Base-by-base conservation (phyloP, 116 monocot species). In the Trichopus zeylanicus region DNA sequence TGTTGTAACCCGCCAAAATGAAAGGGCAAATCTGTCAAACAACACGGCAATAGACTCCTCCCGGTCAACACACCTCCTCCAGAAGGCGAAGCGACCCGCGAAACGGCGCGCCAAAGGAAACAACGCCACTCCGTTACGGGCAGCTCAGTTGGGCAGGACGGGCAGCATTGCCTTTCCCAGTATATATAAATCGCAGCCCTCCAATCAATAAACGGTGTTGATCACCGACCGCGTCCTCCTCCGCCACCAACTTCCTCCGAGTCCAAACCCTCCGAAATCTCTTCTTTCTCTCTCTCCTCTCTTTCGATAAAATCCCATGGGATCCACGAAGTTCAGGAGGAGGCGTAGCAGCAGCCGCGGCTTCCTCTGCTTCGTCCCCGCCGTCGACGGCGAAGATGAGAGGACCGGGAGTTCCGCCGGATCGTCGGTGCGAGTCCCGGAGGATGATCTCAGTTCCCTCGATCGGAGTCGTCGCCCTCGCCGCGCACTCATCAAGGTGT, bases 311-410 rank as follows among this genome's bases (percentile, higher is more conserved):
- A 23, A 49, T 8, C 0, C 1, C 8, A 6, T 21, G 49, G 22
- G 19, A 49, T 49, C 49, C 19, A 22, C 8, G 53, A 28, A 53
- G 53, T 9, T 42, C n/a, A 8, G 19, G n/a, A 30, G 59, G 37
- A 21, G 37, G 35, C 59, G 59, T 35, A 59, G 59, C 37, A 24
- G 59, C 29, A 26, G 27, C 53, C 4, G 27, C 26, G 29, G 7
- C 35, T 59, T 59, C 59, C 24, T 59, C 38, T 59, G 59, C 37
- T 59, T 59, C 24, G 59, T 35, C 35, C 4, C 31, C 18, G 19
- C n/a, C 56, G 38, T 10, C 37, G 57, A 11, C 25, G 35, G 24
- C 13, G 38, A 59, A 1, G 59, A 59, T 6, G 35, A 59, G 12
- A 19, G 7, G 29, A 12, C 25, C 27, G 37, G 24, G 16, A 59